Conservation (phyloP, 257 asterid genomes). For the Solanum corneliomulleri region DNA sequence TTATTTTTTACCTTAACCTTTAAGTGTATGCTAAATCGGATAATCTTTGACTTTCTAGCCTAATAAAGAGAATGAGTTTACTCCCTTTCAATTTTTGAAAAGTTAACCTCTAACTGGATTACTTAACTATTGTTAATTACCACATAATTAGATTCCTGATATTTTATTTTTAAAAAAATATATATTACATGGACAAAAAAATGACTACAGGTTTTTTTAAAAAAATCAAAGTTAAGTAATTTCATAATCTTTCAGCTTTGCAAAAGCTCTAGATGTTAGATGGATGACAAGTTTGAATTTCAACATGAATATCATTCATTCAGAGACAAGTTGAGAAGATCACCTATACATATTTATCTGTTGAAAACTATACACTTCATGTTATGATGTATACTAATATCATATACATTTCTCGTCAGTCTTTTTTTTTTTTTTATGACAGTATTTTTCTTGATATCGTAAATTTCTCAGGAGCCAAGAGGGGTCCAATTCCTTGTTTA, state of each 20-base stretch:
- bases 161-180: not conserved
- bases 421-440: not conserved
- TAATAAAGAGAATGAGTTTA: not conserved
- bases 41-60: not conserved
- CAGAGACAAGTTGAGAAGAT: not conserved
- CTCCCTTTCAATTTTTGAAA: not conserved
- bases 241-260: not conserved
- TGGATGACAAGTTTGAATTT: not conserved
- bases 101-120: not conserved
- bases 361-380: not conserved
- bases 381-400: not conserved
- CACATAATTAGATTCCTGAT: not conserved
- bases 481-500: not conserved
- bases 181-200: not conserved
- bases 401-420: not conserved
- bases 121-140: not conserved
- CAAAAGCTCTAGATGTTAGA: not conserved
- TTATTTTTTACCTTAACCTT: not conserved
- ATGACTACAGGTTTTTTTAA: not conserved
- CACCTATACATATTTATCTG: not conserved
- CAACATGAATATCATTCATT: not conserved
- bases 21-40: too few relatives aligned
- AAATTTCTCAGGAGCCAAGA: not conserved
- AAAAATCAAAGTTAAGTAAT: not conserved
- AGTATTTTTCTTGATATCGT: not conserved